These are phyloP conservation scores for Ustilago lituana DNA, from an alignment of 1,284 basidiomycete genomes.

Conservation along the genomic window DNA sequence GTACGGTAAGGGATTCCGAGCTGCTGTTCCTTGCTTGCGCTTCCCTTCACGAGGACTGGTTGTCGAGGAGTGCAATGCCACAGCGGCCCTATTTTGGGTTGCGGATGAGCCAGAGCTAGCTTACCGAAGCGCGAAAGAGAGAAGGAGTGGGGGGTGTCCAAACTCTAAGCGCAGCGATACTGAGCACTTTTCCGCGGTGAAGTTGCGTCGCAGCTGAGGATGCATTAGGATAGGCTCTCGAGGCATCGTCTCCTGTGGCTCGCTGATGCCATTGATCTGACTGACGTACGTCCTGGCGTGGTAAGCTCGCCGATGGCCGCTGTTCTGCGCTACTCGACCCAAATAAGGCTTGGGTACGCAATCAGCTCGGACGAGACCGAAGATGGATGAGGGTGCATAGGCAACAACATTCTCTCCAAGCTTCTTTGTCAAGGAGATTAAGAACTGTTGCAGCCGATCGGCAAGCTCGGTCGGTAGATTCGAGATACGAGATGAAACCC, in stretches of 20 bases:
- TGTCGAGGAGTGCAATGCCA: slow-evolving; percentile 10
- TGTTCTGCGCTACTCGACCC: no score
- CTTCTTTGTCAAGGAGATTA: background rate
- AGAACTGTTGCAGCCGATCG: slow-evolving; percentile 21
- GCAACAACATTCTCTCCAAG: slow-evolving; percentile 14
- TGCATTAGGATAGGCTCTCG: slow-evolving; percentile 35
- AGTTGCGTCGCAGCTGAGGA: background rate
- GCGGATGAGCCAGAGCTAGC: slow-evolving; percentile 12
- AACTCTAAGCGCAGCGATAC: background rate
- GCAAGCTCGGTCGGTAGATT: slow-evolving; percentile 6
- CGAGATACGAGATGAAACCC: background rate
- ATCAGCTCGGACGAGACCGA: slow-evolving; percentile 12
- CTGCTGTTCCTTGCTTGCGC: background rate
- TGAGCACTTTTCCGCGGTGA: background rate
- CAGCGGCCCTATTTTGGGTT: background rate
- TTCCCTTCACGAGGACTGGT: no score
- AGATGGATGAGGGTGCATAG: slow-evolving; percentile 3
- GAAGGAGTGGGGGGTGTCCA: slow-evolving; percentile 2
- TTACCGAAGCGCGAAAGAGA: slow-evolving; percentile 5
- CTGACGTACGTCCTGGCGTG: slow-evolving; percentile 7
- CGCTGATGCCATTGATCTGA: slow-evolving; percentile 9
- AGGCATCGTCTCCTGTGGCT: slow-evolving; percentile 17
- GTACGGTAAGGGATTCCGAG: slow-evolving; percentile 1
- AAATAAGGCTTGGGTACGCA: no score
- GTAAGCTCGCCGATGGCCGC: slow-evolving; percentile 1